phyloP scores from a whole-genome alignment of 2,329 filamentous ascomycete genomes.

The Juglanconis juglandina region DNA sequence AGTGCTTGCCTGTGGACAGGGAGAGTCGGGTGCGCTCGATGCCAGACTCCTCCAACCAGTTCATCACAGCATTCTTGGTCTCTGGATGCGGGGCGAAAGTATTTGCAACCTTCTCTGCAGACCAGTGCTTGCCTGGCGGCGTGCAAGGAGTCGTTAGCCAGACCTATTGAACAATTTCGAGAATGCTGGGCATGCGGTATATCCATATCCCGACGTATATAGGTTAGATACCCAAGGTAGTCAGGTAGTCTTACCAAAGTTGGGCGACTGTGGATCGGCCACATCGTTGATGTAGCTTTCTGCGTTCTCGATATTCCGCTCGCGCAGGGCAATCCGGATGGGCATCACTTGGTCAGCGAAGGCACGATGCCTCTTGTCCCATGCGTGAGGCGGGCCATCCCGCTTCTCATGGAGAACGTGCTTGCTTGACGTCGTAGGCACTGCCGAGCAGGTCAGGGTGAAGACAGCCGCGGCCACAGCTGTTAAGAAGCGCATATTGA shows the following conservation, averaged over 20 bases:
- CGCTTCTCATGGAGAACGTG: slow-evolving; percentile 15
- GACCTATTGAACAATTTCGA: background rate
- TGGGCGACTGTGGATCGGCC: slow-evolving; percentile 11
- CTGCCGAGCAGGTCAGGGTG: slow-evolving; percentile 1
- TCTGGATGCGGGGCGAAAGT: slow-evolving; percentile 4
- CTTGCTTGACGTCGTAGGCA: slow-evolving; percentile 7
- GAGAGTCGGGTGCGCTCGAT: background rate
- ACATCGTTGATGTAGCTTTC: slow-evolving; percentile 13
- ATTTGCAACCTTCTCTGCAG: slow-evolving; percentile 3
- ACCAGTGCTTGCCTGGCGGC: slow-evolving; percentile 6
- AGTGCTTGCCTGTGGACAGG: background rate
- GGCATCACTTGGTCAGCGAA: slow-evolving; percentile 12
- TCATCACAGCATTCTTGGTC: slow-evolving; percentile 6
- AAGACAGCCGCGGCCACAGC: slow-evolving; percentile 6
- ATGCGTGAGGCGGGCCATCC: slow-evolving; percentile 7
- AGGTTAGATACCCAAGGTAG: no score
- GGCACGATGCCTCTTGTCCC: slow-evolving; percentile 11
- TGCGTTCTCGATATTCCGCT: slow-evolving; percentile 12
- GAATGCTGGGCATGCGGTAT: no score
- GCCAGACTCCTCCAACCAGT: slow-evolving; percentile 3
- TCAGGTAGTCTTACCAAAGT: slow-evolving; percentile 7
- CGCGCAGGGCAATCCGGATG: slow-evolving; percentile 12
- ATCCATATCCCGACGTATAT: no score
- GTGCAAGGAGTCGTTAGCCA: background rate
- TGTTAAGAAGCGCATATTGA: slow-evolving; percentile 7